Percentiles rank a stretch among this genome's conserved stretches.
These are phyloP conservation scores for Thinopyrum elongatum DNA, from an alignment of 176 grass and related monocot genomes.

Conservation along the genomic window DNA sequence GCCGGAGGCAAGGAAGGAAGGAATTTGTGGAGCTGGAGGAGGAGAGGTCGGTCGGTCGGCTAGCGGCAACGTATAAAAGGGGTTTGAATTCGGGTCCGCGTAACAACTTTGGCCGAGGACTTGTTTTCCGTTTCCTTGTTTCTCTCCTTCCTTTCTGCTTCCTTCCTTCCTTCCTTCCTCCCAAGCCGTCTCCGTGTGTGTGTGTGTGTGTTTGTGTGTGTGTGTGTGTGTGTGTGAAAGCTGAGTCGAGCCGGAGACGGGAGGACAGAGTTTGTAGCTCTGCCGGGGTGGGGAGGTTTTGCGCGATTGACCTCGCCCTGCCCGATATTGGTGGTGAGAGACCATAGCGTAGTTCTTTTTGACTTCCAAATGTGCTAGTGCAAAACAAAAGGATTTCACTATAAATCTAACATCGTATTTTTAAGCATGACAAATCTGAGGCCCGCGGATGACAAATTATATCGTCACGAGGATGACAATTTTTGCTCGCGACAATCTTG, in stretches of 20 bases:
- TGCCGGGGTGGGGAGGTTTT: neutral
- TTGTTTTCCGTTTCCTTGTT: neutral
- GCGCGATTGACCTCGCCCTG: neutral
- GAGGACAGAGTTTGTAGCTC: constrained; percentile 6
- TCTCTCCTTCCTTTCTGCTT: constrained; percentile 27
- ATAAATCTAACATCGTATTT: no score
- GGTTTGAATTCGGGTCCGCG: constrained; percentile 27
- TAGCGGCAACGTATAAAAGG: constrained; percentile 27
- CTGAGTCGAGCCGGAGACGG: neutral
- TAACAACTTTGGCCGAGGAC: constrained; percentile 23
- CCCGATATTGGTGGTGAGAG: neutral
- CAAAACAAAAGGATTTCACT: no score
- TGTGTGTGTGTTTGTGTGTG: neutral
- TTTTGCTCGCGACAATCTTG: no score
- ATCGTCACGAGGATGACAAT: no score
- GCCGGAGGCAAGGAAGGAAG: constrained; percentile 54
- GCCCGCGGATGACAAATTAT: no score
- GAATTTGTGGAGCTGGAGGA: neutral
- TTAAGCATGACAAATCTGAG: no score
- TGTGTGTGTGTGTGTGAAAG: neutral
- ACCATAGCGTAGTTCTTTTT: neutral
- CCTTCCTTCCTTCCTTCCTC: neutral
- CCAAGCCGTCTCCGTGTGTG: neutral
- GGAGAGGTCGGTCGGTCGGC: neutral
- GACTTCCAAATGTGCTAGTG: no score